Evolutionary conservation across 495 filamentous ascomycete species (phyloP).

Genomic region (Echria macrotheca): DNA sequence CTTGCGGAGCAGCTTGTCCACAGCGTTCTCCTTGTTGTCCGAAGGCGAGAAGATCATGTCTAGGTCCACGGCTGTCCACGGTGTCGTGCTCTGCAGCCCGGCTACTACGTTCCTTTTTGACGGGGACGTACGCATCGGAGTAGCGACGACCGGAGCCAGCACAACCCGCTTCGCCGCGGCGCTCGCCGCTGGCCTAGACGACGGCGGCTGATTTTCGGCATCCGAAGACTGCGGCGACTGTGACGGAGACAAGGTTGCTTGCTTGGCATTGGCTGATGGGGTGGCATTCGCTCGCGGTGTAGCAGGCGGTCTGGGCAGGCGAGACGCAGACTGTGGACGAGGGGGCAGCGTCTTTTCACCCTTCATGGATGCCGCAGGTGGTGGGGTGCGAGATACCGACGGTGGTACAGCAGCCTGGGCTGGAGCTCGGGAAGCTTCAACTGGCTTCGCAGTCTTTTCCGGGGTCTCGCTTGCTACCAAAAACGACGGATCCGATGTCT

Average conservation of each 20-base stretch:
- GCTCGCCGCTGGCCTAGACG: slow-evolving; percentile 47
- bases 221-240: slow-evolving; percentile 72
- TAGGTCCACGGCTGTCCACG: slow-evolving; percentile 71
- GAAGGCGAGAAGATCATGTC: slow-evolving; percentile 53
- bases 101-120: slow-evolving; percentile 56
- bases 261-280: slow-evolving; percentile 30
- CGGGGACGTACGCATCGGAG: slow-evolving; percentile 55
- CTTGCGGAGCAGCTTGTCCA: slow-evolving; percentile 41
- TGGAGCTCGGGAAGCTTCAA: background rate
- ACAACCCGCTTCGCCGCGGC: slow-evolving; percentile 27
- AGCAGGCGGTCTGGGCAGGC: slow-evolving; percentile 22
- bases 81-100: slow-evolving; percentile 53
- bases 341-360: slow-evolving; percentile 27
- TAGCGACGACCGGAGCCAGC: slow-evolving; percentile 50
- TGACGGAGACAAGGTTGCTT: slow-evolving; percentile 45
- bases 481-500: slow-evolving; percentile 10
- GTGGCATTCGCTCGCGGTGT: slow-evolving; percentile 30
- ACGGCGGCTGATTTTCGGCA: slow-evolving; percentile 71
- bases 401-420: background rate
- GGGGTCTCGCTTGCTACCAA: slow-evolving; percentile 9
- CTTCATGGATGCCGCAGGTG: slow-evolving; percentile 9
- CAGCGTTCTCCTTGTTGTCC: slow-evolving; percentile 49
- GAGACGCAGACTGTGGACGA: slow-evolving; percentile 21
- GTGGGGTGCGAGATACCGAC: background rate
- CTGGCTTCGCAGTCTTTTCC: slow-evolving; percentile 1